phyloP scores from a whole-genome alignment of 768 basidiomycete species.

The Stropharia rugosoannulata region DNA sequence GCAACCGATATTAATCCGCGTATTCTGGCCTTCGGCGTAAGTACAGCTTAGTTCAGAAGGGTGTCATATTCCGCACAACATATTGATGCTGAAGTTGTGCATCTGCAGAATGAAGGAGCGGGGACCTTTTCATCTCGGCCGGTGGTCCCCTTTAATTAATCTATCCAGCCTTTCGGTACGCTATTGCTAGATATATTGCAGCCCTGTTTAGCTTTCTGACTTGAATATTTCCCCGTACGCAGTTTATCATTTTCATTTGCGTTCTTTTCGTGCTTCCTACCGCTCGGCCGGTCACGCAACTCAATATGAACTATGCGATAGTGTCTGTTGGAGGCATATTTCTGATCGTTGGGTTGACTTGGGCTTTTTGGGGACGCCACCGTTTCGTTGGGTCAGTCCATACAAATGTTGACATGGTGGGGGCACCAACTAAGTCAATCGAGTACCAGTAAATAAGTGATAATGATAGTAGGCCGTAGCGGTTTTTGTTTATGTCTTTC shows the following conservation, averaged over 20 bases:
- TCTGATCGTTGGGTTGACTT: slow-evolving; percentile 42
- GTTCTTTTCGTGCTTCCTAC: slow-evolving; percentile 57
- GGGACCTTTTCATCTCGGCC: slow-evolving; percentile 52
- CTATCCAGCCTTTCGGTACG: slow-evolving; percentile 44
- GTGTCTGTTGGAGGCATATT: slow-evolving; percentile 49
- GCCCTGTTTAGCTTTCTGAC: neutral
- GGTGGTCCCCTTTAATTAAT: slow-evolving; percentile 53
- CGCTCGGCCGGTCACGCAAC: slow-evolving; percentile 43
- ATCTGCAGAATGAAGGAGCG: slow-evolving; percentile 38
- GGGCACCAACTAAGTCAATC: neutral
- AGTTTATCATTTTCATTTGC: slow-evolving; percentile 56
- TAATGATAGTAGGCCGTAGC: neutral
- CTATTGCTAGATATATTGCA: slow-evolving; percentile 1
- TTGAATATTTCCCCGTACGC: neutral
- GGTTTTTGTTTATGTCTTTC: no score
- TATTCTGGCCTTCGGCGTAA: slow-evolving; percentile 54
- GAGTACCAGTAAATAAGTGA: neutral
- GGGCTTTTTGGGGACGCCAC: slow-evolving; percentile 46
- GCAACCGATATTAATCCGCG: slow-evolving; percentile 56
- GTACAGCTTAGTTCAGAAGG: slow-evolving; percentile 12
- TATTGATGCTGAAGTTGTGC: slow-evolving; percentile 8
- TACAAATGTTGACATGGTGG: slow-evolving; percentile 25
- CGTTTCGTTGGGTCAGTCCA: slow-evolving; percentile 45
- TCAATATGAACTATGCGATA: slow-evolving; percentile 61
- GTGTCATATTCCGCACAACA: neutral